Conservation (phyloP, 768 basidiomycete genomes). For the Lactifluus hygrophoroides region DNA sequence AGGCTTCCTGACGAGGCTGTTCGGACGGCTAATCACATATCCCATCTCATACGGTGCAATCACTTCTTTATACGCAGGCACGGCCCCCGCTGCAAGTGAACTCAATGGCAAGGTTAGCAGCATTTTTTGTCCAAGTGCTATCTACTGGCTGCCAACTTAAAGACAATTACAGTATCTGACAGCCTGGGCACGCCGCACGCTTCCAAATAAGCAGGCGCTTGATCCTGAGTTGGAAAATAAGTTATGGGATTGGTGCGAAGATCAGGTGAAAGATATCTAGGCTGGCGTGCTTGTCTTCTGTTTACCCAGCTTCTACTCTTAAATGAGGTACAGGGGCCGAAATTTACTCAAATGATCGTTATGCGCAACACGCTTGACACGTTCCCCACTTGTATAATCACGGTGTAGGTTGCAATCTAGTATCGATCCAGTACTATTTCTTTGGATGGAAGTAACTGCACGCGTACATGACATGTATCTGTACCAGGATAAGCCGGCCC, state of each 20-base stretch:
- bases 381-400: too few species aligned
- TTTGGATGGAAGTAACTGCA: too few species aligned
- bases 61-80: conserved; percentile 16
- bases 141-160: neutral
- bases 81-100: conserved; percentile 17
- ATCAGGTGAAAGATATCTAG: conserved; percentile 21
- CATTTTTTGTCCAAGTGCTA: neutral
- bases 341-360: too few species aligned
- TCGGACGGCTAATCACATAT: neutral
- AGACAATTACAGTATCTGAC: conserved; percentile 21
- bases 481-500: too few species aligned
- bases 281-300: too few species aligned
- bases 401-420: too few species aligned
- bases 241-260: conserved; percentile 28
- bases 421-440: too few species aligned
- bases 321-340: too few species aligned
- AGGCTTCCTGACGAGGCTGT: neutral
- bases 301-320: too few species aligned
- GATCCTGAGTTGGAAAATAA: conserved; percentile 20
- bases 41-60: conserved; percentile 12
- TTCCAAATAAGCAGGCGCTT: conserved; percentile 10
- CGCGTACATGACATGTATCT: too few species aligned
- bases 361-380: too few species aligned
- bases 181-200: conserved; percentile 23
- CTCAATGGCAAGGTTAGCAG: conserved; percentile 14